Evolutionary conservation across 176 grass and related monocot genomes (phyloP).

Genomic region (Juncus inflexus): DNA sequence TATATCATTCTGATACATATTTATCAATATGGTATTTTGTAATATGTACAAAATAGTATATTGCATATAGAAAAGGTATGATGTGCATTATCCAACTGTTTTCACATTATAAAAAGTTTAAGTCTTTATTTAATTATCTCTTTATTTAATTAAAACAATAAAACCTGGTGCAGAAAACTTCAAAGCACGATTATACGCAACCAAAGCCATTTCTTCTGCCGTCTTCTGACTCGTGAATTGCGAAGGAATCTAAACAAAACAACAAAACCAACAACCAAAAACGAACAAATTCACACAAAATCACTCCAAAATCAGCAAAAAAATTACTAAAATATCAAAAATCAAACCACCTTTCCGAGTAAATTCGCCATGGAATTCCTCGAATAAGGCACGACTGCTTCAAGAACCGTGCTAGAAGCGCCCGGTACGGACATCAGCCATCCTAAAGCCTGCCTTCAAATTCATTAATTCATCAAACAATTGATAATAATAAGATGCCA

Average conservation of each 20-base stretch:
- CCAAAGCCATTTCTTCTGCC: conserved; percentile 78
- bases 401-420: conserved; percentile 74
- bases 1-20: no score
- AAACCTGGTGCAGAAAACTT: conserved; percentile 93
- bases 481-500: not conserved
- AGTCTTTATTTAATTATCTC: not conserved
- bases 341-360: conserved; percentile 62
- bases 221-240: conserved; percentile 77
- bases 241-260: conserved; percentile 49
- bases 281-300: not conserved
- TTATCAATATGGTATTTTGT: no score
- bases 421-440: conserved; percentile 84
- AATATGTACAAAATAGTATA: no score
- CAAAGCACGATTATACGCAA: conserved; percentile 70
- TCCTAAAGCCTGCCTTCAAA: conserved; percentile 53
- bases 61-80: no score
- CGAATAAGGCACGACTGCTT: conserved; percentile 86
- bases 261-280: not conserved
- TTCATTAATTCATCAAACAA: conserved; percentile 3
- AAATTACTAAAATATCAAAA: not conserved
- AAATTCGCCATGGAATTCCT: conserved; percentile 69
- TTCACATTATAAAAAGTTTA: not conserved
- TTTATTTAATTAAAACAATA: no score
- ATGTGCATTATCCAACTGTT: no score
- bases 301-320: not conserved